These are phyloP conservation scores for Aspergillus sp. DNA, from an alignment of 2,329 filamentous ascomycete genomes.

Conservation along the genomic window DNA sequence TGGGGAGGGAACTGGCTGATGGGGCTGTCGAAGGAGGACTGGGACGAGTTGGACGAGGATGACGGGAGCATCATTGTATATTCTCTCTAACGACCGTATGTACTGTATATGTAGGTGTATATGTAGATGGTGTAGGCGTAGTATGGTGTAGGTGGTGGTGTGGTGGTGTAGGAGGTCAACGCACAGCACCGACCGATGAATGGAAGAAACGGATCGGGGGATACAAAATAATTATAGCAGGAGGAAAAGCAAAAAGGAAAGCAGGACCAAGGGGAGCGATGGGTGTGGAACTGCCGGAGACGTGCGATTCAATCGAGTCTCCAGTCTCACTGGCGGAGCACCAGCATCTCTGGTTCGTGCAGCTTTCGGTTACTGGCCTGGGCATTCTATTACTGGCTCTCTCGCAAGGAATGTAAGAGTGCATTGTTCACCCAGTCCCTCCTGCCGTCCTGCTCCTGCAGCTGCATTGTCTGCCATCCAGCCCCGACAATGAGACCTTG, in stretches of 20 bases:
- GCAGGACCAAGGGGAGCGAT: slow-evolving; percentile 2
- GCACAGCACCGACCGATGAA: slow-evolving; percentile 6
- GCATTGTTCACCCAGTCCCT: background rate
- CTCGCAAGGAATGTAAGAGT: background rate
- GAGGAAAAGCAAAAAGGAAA: slow-evolving; percentile 6
- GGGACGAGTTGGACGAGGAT: slow-evolving; percentile 28
- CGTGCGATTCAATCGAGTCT: background rate
- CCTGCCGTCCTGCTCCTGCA: too few relatives aligned
- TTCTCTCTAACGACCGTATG: background rate
- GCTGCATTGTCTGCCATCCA: background rate
- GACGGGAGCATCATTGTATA: slow-evolving; percentile 24
- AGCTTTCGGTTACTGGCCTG: background rate
- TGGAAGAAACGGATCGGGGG: slow-evolving; percentile 1
- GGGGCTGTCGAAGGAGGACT: slow-evolving; percentile 27
- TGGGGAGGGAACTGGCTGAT: slow-evolving; percentile 27
- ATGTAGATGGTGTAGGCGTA: background rate
- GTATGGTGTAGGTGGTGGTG: background rate
- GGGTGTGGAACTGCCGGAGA: slow-evolving; percentile 6
- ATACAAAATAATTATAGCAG: slow-evolving; percentile 12
- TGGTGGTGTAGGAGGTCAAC: background rate
- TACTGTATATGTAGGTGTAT: background rate
- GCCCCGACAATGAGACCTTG: background rate
- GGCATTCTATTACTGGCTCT: background rate
- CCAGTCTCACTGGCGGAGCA: background rate
- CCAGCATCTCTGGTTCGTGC: background rate